phyloP scores from a whole-genome alignment of 495 filamentous ascomycete genomes.

The Penicillium cataractarum region DNA sequence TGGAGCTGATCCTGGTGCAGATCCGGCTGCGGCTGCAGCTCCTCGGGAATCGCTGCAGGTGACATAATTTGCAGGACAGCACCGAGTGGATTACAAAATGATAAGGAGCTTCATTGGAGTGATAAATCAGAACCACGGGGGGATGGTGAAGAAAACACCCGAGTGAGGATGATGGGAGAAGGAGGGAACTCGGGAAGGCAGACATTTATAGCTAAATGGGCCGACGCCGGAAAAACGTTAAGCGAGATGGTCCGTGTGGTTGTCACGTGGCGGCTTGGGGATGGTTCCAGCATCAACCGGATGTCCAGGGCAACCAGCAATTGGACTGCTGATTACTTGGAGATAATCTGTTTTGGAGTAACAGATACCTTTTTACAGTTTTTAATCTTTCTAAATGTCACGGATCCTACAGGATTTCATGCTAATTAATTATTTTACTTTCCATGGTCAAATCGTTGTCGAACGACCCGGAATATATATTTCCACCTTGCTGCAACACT shows the following conservation, averaged over 20 bases:
- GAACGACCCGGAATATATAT: too few species aligned
- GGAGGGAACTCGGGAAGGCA: slow-evolving; percentile 19
- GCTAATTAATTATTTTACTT: too few species aligned
- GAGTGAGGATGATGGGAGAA: slow-evolving; percentile 18
- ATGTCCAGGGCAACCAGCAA: too few species aligned
- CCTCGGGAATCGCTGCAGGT: slow-evolving; percentile 37
- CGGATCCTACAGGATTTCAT: too few species aligned
- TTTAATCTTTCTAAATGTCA: too few species aligned
- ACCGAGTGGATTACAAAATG: slow-evolving; percentile 29
- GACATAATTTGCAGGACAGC: slow-evolving; percentile 38
- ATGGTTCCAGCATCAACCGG: not conserved
- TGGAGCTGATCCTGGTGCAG: slow-evolving; percentile 42
- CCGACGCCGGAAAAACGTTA: slow-evolving; percentile 36
- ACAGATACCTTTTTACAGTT: too few species aligned
- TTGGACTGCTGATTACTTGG: too few species aligned
- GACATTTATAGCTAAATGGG: slow-evolving; percentile 24
- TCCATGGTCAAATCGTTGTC: too few species aligned
- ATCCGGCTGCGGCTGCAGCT: slow-evolving; percentile 42
- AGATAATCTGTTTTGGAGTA: too few species aligned
- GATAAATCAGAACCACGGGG: slow-evolving; percentile 12
- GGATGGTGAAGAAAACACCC: slow-evolving; percentile 18
- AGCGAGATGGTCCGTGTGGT: slow-evolving; percentile 47
- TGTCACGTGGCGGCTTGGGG: slow-evolving; percentile 30
- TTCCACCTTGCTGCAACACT: too few species aligned
- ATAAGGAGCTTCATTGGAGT: slow-evolving; percentile 15